Evolutionary conservation across 495 filamentous ascomycete species (phyloP).

Genomic region (Cudoniella acicularis): DNA sequence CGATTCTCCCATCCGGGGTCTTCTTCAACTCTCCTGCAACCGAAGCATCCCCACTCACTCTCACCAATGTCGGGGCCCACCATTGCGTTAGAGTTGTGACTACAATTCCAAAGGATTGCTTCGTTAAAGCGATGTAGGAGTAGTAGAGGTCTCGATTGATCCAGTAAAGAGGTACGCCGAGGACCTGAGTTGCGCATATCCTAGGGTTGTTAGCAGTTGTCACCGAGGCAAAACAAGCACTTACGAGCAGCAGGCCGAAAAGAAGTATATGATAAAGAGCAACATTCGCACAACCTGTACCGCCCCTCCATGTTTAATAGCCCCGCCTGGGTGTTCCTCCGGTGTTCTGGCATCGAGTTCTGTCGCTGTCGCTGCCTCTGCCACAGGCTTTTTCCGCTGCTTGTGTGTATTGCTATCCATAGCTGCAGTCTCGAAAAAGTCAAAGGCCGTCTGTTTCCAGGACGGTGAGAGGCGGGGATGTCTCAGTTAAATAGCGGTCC

Average conservation of each 20-base stretch:
- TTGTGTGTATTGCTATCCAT: slow-evolving; percentile 17
- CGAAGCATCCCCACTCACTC: slow-evolving; percentile 72
- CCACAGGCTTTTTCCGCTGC: slow-evolving; percentile 13
- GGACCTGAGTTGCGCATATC: slow-evolving; percentile 59
- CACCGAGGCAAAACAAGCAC: slow-evolving; percentile 8
- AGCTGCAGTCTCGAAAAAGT: background rate
- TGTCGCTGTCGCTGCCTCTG: background rate
- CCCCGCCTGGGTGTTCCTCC: slow-evolving; percentile 54
- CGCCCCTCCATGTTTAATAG: slow-evolving; percentile 62
- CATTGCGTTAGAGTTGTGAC: slow-evolving; percentile 75
- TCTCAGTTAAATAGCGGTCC: background rate
- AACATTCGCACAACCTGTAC: slow-evolving; percentile 64
- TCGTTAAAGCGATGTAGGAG: slow-evolving; percentile 73
- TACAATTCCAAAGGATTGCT: slow-evolving; percentile 69
- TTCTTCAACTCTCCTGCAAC: slow-evolving; percentile 65
- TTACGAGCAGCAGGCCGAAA: slow-evolving; percentile 30
- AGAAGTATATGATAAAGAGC: slow-evolving; percentile 63
- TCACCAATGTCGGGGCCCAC: slow-evolving; percentile 73
- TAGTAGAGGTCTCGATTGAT: slow-evolving; percentile 68
- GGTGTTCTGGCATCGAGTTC: background rate
- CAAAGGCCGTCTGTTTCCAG: background rate
- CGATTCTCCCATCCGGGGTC: slow-evolving; percentile 61
- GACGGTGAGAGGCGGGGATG: background rate
- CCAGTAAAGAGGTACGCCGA: slow-evolving; percentile 68
- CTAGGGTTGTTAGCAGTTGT: slow-evolving; percentile 31